A percentile compares a stretch with the other conserved stretches of the same genome.
These are phyloP conservation scores for Jatropha curcas DNA, from an alignment of 345 rosid genomes.

Conservation along the genomic window DNA sequence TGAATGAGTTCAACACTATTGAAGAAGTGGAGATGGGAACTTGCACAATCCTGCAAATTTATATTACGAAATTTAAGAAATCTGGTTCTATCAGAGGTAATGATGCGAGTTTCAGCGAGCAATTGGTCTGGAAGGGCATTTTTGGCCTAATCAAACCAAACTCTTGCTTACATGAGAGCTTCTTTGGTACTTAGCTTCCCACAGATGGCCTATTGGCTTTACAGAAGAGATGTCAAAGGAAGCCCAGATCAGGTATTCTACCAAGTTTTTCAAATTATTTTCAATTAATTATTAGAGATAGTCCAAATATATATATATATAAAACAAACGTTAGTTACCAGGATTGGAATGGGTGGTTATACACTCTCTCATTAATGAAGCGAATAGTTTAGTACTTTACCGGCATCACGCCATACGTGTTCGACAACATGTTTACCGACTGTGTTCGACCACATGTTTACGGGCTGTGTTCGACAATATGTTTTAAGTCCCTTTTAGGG, in stretches of 20 bases:
- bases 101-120: constrained; percentile 40
- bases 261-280: not conserved
- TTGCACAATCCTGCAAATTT: constrained; percentile 35
- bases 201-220: constrained; percentile 70
- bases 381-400: no score
- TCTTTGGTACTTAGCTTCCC: constrained; percentile 55
- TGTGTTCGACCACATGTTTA: no score
- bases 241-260: constrained; percentile 47
- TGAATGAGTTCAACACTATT: constrained; percentile 79
- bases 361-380: no score
- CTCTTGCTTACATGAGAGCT: constrained; percentile 75
- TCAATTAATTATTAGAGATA: not conserved
- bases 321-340: no score
- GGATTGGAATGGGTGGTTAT: no score
- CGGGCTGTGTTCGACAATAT: no score
- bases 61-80: constrained; percentile 47
- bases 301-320: no score
- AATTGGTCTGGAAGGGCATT: constrained; percentile 79
- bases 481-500: no score
- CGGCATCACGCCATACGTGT: no score
- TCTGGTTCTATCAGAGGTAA: constrained; percentile 53
- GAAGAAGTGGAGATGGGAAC: constrained; percentile 47
- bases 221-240: constrained; percentile 55
- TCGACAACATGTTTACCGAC: no score
- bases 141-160: constrained; percentile 49